phyloP scores from a whole-genome alignment of 2,329 filamentous ascomycete genomes.

The Stagonosporopsis vannaccii region DNA sequence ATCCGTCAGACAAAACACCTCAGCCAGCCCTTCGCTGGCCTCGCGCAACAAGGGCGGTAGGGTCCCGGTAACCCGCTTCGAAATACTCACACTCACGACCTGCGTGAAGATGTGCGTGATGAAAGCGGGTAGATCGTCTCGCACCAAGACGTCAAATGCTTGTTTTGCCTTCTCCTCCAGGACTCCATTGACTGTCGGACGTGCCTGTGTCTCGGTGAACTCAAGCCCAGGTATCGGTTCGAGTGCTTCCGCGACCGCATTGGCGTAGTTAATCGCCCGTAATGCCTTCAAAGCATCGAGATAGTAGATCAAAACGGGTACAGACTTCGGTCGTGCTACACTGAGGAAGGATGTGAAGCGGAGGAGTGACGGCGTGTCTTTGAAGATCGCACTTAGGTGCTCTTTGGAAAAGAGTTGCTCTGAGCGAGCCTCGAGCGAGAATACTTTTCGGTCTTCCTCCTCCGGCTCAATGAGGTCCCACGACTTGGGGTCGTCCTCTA shows the following conservation, averaged over 20 bases:
- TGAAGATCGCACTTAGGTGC: conserved; percentile 71
- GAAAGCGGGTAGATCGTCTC: conserved; percentile 75
- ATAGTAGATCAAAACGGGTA: conserved; percentile 74
- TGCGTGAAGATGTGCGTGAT: conserved; percentile 73
- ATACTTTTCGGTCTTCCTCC: conserved; percentile 41
- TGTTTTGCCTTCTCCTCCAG: conserved; percentile 69
- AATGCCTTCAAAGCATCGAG: conserved; percentile 75
- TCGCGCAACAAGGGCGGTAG: conserved; percentile 69
- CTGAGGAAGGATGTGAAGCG: conserved; percentile 74
- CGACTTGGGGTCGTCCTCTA: conserved; percentile 62
- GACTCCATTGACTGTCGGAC: conserved; percentile 63
- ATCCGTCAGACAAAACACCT: conserved; percentile 80
- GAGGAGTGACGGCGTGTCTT: conserved; percentile 67
- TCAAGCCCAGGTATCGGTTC: conserved; percentile 63
- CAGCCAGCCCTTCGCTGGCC: conserved; percentile 76
- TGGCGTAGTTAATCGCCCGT: conserved; percentile 74
- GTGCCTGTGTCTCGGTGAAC: conserved; percentile 61
- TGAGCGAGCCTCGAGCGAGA: conserved; percentile 69
- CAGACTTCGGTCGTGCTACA: conserved; percentile 65
- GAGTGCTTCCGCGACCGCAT: conserved; percentile 70
- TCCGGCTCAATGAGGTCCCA: conserved; percentile 60
- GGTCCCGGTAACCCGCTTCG: conserved; percentile 71
- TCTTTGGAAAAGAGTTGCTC: conserved; percentile 71
- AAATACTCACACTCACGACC: conserved; percentile 73
- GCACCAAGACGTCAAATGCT: conserved; percentile 69